Conservation (phyloP, 2,329 filamentous ascomycete species). For the Sarocladium kiliense region DNA sequence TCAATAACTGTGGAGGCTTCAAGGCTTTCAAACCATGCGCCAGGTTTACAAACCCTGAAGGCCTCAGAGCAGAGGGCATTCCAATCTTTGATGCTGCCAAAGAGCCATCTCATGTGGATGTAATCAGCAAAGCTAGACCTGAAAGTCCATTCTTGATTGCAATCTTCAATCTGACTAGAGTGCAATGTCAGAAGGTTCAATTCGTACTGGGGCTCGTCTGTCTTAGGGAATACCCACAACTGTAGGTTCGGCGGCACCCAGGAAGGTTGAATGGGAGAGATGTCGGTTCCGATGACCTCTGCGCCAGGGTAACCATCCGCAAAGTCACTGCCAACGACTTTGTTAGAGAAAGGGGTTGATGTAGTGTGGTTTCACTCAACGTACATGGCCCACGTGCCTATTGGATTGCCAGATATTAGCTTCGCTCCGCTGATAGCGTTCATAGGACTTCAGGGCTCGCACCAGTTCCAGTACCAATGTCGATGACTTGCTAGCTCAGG, state of each 20-base stretch:
- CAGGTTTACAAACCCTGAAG: constrained; percentile 12
- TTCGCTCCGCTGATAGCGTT: neutral
- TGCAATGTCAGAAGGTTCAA: neutral
- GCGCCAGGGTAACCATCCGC: constrained; percentile 24
- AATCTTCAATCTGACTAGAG: constrained; percentile 51
- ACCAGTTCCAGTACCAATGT: constrained; percentile 47
- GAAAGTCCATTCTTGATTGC: constrained; percentile 45
- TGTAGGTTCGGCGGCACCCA: constrained; percentile 44
- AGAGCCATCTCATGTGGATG: constrained; percentile 50
- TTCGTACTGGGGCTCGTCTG: no score
- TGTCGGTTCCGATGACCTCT: constrained; percentile 27
- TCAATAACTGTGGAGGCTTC: constrained; percentile 7
- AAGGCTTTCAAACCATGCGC: constrained; percentile 13
- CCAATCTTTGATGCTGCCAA: constrained; percentile 49
- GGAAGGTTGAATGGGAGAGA: constrained; percentile 28
- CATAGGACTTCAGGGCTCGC: constrained; percentile 11
- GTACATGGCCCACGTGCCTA: constrained; percentile 43
- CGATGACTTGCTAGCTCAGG: constrained; percentile 22
- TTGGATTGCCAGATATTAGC: neutral
- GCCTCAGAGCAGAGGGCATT: constrained; percentile 36
- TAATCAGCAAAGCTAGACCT: constrained; percentile 48
- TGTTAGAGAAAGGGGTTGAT: neutral
- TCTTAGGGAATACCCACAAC: constrained; percentile 10
- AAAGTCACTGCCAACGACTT: constrained; percentile 28
- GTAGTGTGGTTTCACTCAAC: constrained; percentile 7